A percentile compares a stretch with the other conserved stretches of the same genome.
phyloP scores from a whole-genome alignment of 768 basidiomycete genomes.

The Boletus rex-veris region DNA sequence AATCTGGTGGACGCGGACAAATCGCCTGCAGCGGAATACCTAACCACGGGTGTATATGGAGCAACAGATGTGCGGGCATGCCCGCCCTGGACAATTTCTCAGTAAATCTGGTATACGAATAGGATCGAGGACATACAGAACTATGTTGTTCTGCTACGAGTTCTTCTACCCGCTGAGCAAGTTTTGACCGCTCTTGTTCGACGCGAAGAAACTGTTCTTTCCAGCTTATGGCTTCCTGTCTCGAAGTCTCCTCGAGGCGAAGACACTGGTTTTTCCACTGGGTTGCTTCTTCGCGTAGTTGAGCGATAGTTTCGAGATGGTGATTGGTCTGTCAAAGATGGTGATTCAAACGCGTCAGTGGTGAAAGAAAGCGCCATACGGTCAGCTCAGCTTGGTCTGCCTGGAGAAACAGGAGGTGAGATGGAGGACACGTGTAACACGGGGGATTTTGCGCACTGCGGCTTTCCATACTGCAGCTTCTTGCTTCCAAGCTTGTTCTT shows the following conservation, averaged over 20 bases:
- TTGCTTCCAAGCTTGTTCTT: slow-evolving; percentile 49
- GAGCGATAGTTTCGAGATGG: slow-evolving; percentile 57
- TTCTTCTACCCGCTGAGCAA: slow-evolving; percentile 57
- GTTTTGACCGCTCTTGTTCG: slow-evolving; percentile 60
- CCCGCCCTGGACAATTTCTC: slow-evolving; percentile 11
- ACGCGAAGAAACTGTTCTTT: slow-evolving; percentile 77
- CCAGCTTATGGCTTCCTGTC: slow-evolving; percentile 61
- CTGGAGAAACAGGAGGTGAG: slow-evolving; percentile 29
- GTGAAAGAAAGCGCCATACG: slow-evolving; percentile 34
- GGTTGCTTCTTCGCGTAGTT: slow-evolving; percentile 57
- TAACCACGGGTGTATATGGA: slow-evolving; percentile 35
- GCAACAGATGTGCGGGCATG: slow-evolving; percentile 14
- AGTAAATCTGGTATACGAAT: neutral
- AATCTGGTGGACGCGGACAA: slow-evolving; percentile 30
- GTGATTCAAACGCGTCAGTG: neutral
- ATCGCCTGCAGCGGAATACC: slow-evolving; percentile 20
- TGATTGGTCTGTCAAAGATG: slow-evolving; percentile 46
- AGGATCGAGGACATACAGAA: slow-evolving; percentile 35
- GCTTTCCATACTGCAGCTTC: slow-evolving; percentile 40
- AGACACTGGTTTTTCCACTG: slow-evolving; percentile 72
- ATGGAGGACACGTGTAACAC: slow-evolving; percentile 8
- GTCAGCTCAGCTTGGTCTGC: slow-evolving; percentile 54
- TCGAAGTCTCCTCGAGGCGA: slow-evolving; percentile 44
- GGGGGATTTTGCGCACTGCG: slow-evolving; percentile 39
- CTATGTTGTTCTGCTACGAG: slow-evolving; percentile 46